phyloP scores from a whole-genome alignment of 73 alveolate species.

The Symbiodinium natans region DNA sequence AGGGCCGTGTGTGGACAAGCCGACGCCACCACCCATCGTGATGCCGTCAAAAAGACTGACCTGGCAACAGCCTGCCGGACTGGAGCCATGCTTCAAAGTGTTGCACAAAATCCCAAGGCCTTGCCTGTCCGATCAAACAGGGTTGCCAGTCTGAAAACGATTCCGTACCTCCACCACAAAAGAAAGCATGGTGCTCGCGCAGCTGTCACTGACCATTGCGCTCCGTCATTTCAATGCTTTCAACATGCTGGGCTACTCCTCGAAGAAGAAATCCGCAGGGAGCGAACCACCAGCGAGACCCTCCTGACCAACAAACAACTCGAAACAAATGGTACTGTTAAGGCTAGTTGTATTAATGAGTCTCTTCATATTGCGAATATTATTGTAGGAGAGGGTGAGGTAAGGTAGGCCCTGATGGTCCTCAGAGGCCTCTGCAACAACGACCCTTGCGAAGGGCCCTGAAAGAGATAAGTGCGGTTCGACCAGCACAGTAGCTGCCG shows the following conservation, averaged over 20 bases:
- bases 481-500: no score
- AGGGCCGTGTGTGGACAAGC: slow-evolving; percentile 98
- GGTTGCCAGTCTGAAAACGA: slow-evolving; percentile 96
- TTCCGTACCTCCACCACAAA: slow-evolving; percentile 95
- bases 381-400: no score
- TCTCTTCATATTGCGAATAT: no score
- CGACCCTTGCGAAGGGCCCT: no score
- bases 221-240: background rate
- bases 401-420: no score
- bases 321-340: no score
- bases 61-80: slow-evolving; percentile 41
- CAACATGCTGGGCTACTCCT: background rate
- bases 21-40: slow-evolving; percentile 99
- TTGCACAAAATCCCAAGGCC: background rate
- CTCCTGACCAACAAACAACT: background rate
- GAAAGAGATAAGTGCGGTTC: no score
- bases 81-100: no score
- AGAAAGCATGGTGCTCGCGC: slow-evolving; percentile 86
- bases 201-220: no score
- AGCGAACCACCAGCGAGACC: slow-evolving; percentile 72
- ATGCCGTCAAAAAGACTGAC: slow-evolving; percentile 98
- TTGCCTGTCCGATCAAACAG: slow-evolving; percentile 95
- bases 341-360: no score
- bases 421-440: no score
- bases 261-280: slow-evolving; percentile 69